A percentile compares a stretch with the other conserved stretches of the same genome.
phyloP scores from a whole-genome alignment of 2,329 filamentous ascomycete genomes.

The Emmonsia crescens region DNA sequence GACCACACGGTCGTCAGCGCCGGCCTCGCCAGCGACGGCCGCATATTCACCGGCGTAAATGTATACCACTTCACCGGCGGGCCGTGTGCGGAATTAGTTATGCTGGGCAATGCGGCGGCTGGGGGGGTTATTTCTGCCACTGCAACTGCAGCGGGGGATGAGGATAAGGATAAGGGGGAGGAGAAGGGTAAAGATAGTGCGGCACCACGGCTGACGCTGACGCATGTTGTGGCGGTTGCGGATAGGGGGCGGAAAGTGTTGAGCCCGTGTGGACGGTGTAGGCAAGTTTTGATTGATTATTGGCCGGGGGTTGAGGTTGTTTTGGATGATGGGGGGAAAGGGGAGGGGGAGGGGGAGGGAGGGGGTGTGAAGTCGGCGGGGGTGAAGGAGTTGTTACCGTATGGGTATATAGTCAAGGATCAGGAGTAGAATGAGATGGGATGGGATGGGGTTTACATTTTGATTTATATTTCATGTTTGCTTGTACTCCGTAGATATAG shows the following conservation, averaged over 20 bases:
- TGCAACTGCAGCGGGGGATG: not conserved
- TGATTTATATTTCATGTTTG: too few species aligned
- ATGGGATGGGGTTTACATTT: not conserved
- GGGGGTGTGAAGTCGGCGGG: not conserved
- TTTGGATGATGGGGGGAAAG: conserved; percentile 3
- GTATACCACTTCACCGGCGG: conserved; percentile 22
- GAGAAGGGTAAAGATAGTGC: too few species aligned
- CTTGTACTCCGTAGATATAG: too few species aligned
- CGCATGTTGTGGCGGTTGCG: conserved; percentile 19
- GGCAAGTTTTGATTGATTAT: conserved; percentile 20
- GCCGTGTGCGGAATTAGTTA: conserved; percentile 22
- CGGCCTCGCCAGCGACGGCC: conserved; percentile 13
- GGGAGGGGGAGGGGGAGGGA: not conserved
- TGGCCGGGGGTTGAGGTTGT: conserved; percentile 19
- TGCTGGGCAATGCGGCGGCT: conserved; percentile 18
- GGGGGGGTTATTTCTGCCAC: conserved; percentile 6
- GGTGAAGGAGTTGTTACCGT: not conserved
- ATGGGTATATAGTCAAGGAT: not conserved
- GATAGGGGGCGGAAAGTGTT: conserved; percentile 16
- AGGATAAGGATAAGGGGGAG: not conserved
- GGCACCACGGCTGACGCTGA: conserved; percentile 15
- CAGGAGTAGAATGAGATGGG: not conserved
- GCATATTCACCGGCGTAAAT: conserved; percentile 19
- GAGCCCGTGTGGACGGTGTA: conserved; percentile 21
- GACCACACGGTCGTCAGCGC: conserved; percentile 17